Evolutionary conservation across 2,329 filamentous ascomycete species (phyloP).

Genomic region (Calonectria pseudoreteaudii): DNA sequence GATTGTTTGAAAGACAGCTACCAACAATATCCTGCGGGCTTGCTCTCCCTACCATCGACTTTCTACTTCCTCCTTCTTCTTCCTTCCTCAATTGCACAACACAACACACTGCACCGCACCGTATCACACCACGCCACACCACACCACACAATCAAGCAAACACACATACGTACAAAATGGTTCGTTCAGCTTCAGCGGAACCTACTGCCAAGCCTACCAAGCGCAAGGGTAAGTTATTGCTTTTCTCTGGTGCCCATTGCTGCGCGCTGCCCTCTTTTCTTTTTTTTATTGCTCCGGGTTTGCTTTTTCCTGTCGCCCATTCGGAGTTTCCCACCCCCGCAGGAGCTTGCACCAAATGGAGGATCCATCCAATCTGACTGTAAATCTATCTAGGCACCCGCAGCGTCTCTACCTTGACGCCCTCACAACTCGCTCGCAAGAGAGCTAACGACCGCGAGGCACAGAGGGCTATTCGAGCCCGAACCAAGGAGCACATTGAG

Average conservation of each 20-base stretch:
- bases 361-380: not conserved
- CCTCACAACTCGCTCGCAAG: slow-evolving; percentile 90
- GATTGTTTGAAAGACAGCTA: not conserved
- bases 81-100: not conserved
- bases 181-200: slow-evolving; percentile 57
- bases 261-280: not conserved
- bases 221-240: slow-evolving; percentile 56
- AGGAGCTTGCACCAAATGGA: not conserved
- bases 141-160: slow-evolving; percentile 15
- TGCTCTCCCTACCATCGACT: not conserved
- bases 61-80: not conserved
- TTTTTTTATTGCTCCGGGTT: not conserved
- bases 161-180: slow-evolving; percentile 46
- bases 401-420: slow-evolving; percentile 87
- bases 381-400: slow-evolving; percentile 65
- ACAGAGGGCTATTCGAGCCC: slow-evolving; percentile 86
- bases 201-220: slow-evolving; percentile 57
- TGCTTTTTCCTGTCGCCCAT: not conserved
- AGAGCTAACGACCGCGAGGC: slow-evolving; percentile 92
- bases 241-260: slow-evolving; percentile 14
- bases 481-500: slow-evolving; percentile 89
- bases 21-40: not conserved
- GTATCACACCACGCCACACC: not conserved
- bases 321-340: not conserved
- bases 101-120: not conserved